Evolutionary conservation across 2,329 filamentous ascomycete species (phyloP), one percentile per base, ranked within the genome.

Genomic region (Nakataea oryzae): DNA sequence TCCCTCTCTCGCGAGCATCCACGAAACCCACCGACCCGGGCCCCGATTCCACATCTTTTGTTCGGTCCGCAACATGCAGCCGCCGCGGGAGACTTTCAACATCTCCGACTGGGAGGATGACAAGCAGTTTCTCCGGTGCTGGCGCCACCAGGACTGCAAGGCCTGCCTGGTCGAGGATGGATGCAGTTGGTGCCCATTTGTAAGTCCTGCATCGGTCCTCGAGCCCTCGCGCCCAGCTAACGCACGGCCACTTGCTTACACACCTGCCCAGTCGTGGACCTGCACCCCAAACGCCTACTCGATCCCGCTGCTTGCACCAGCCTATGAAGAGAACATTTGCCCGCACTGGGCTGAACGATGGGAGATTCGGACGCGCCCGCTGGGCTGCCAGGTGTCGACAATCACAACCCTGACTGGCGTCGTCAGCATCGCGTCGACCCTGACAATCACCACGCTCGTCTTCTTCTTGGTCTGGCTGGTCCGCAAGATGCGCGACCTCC

Each of bases 131-230:
- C 68, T 70, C 27, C 74, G 78, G 60, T 84, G 81, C 69, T 85
- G 81, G 82, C 69, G 70, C 13, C 76, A 75, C 30, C 78, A 82
- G 66, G 74, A 77, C 54, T 84, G 81, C 66, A 69, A 70, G 13
- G 68, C 70, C 12, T 85, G 82, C 69, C 71, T 85, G 11, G 65
- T 65, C 50, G 65, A 74, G 26, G 65, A 74, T 4, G 70, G 74
- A 59, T 83, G 80, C 65, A 79, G 78, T 63, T 83, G 80, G 81
- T 83, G 80, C 69, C 80, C 81, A 24, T 81, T 77, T 68, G 80
- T 82, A 73, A 61, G 77, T 59, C 27, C 55, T 6, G 17, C 41
- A 0, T n/a, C 21, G 56, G 8, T 17, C 54, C 47, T n/a, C n/a
- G n/a, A n/a, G n/a, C n/a, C n/a, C n/a, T n/a, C n/a, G n/a, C n/a